These are phyloP conservation scores for Fragilaria radians DNA, from an alignment of 108 stramenopile species.

Conservation along the genomic window DNA sequence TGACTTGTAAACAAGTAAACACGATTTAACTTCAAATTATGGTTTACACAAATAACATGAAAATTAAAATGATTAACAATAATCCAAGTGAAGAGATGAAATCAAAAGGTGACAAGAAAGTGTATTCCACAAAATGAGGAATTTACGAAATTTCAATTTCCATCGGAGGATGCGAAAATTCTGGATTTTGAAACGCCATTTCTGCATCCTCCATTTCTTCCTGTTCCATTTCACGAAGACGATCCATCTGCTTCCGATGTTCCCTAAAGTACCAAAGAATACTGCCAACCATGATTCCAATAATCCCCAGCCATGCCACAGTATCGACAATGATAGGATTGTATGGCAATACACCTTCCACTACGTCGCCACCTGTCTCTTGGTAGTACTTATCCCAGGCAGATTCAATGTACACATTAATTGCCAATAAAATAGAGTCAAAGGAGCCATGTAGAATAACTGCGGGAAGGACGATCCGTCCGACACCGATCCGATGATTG, in stretches of 20 bases:
- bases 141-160: neutral
- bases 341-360: slow-evolving; percentile 45
- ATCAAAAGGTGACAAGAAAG: too few species aligned
- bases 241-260: slow-evolving; percentile 42
- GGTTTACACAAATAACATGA: too few species aligned
- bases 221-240: slow-evolving; percentile 60
- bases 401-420: slow-evolving; percentile 71
- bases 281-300: slow-evolving; percentile 47
- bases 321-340: slow-evolving; percentile 53
- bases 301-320: slow-evolving; percentile 55
- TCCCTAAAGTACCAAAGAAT: slow-evolving; percentile 62
- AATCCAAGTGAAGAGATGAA: too few species aligned
- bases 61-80: too few species aligned
- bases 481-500: slow-evolving; percentile 73
- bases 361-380: slow-evolving; percentile 51
- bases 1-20: too few species aligned
- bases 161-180: neutral
- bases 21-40: too few species aligned
- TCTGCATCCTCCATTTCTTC: slow-evolving; percentile 15
- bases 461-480: slow-evolving; percentile 71
- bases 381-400: slow-evolving; percentile 52
- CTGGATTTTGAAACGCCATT: neutral
- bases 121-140: neutral
- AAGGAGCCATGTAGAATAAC: slow-evolving; percentile 79
- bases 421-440: slow-evolving; percentile 69